Evolutionary conservation across 306 rosid genomes (phyloP), one percentile per base, ranked within the genome.

Genomic region (Dalbergia cultrata): DNA sequence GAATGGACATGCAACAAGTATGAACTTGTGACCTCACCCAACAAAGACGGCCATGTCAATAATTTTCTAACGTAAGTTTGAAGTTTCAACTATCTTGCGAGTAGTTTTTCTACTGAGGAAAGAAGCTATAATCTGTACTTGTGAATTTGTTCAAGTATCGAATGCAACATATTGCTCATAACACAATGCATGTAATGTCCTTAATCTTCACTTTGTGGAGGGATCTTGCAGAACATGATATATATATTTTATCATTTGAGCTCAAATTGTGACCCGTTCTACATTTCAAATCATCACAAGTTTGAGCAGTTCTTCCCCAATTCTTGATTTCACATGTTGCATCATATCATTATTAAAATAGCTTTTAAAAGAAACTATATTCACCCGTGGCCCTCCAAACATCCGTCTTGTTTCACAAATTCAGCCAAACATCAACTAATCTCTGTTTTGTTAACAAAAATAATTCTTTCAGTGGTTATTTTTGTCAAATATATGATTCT

Each of bases 31-130:
- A 82, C 91, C 73, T 80, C 86, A 71, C 89, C 90, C 85, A 89
- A 96, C 91, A 81, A 88, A 77, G 97, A 93, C 56, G 99, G 98
- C 76, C 93, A 96, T 76, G 90, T 92, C 82, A 96, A 93, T 84
- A 96, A 93, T 85, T 90, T 80, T 77, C 64, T 58, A 81, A 89
- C 21, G 99, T 93, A 95, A 82, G 90, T 74, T 73, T 17, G 3
- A 72, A n/a, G n/a, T n/a, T n/a, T n/a, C n/a, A n/a, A 52, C 67
- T 76, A 16, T 35, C 10, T 82, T 21, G 41, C 45, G 41, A 34
- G 65, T 41, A 65, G 43, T 13, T 62, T 16, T 53, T 53, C 22
- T 53, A 1, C 16, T 53, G 21, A 53, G 59, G 19, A 53, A 53
- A 53, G 39, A 53, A 59, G 58, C 43, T 68, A 34, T 66, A 13